Evolutionary conservation across 192 early-diverging fungal species (phyloP), one percentile per base, ranked within the genome.

Genomic region (Podila epigama): DNA sequence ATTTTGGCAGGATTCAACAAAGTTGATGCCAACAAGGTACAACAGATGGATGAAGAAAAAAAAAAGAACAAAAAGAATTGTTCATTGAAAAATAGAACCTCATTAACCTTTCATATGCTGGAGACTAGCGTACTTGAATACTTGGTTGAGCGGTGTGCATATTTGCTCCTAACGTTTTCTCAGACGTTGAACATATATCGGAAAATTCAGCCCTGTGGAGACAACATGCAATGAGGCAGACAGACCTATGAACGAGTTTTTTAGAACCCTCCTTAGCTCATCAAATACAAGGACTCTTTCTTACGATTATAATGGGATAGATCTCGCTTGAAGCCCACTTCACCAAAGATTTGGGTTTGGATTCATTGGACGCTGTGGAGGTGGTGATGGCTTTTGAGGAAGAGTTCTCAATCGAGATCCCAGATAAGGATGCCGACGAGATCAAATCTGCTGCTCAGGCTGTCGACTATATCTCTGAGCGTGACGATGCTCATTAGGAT

Each of bases 351-450:
- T 92, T 99, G 66, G 95, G 95, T 16, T 84, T 99, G 55, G 98
- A 99, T 83, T 93, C 91, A 79, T 88, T 99, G 62, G 98, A 98
- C 84, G 93, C 95, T 54, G 96, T 99, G 28, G 98, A 99, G 85
- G 94, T 99, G 57, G 96, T 97, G 58, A 98, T 99, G 96, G 96
- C 97, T 60, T 92, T 99, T 66, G 97, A 99, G 84, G 97, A 99
- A 79, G 97, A 99, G 83, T 99, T 99, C 84, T 95, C 92, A 73
- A 90, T 99, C 62, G 98, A 99, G 84, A 92, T 99, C 75, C 90
- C 94, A 56, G 98, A 99, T 72, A 92, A 94, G 82, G 96, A 95
- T 67, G 96, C 96, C 52, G 98, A 99, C 82, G 90, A 95, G 77
- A 98, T 99, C 85, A 86, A 91, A 79, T 95, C 90, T 52, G 89